These are phyloP conservation scores for Calonectria multiphialidica DNA, from an alignment of 2,329 filamentous ascomycete species.

Conservation along the genomic window DNA sequence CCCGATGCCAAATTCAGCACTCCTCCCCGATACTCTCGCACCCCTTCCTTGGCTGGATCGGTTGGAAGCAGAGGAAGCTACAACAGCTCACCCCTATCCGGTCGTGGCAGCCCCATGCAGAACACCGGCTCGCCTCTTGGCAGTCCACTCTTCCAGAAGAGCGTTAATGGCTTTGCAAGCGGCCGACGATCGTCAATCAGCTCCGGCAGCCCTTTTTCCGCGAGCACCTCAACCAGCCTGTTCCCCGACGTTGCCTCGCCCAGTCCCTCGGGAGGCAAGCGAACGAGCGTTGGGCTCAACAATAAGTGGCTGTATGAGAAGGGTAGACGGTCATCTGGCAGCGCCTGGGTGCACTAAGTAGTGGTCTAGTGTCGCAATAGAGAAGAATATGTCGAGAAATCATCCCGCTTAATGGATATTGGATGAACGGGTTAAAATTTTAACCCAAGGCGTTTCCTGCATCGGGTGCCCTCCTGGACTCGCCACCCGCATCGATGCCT, in stretches of 20 bases:
- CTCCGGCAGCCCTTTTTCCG: slow-evolving; percentile 65
- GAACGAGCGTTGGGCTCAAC: slow-evolving; percentile 82
- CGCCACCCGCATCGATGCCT: slow-evolving; percentile 28
- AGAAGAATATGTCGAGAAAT: slow-evolving; percentile 1
- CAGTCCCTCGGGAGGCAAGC: slow-evolving; percentile 75
- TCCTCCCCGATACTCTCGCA: slow-evolving; percentile 87
- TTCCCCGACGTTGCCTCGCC: slow-evolving; percentile 76
- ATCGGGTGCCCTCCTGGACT: background rate
- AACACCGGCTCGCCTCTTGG: slow-evolving; percentile 52
- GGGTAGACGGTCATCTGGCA: slow-evolving; percentile 69
- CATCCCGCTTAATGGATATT: slow-evolving; percentile 16
- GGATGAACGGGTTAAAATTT: slow-evolving; percentile 17
- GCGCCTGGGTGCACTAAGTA: slow-evolving; percentile 53
- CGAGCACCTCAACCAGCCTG: slow-evolving; percentile 59
- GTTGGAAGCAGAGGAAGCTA: slow-evolving; percentile 70
- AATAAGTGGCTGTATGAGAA: slow-evolving; percentile 97
- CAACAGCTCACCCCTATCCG: slow-evolving; percentile 69
- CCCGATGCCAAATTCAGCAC: slow-evolving; percentile 81
- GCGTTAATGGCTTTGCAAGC: slow-evolving; percentile 62
- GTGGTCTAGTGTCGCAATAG: slow-evolving; percentile 6
- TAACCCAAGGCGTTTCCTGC: slow-evolving; percentile 16
- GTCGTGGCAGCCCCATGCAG: slow-evolving; percentile 62
- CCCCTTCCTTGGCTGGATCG: slow-evolving; percentile 74
- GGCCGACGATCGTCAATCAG: slow-evolving; percentile 74
- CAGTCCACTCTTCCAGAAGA: slow-evolving; percentile 76